Evolutionary conservation across 306 rosid genomes (phyloP).

Genomic region (Oemleria cerasiformis): DNA sequence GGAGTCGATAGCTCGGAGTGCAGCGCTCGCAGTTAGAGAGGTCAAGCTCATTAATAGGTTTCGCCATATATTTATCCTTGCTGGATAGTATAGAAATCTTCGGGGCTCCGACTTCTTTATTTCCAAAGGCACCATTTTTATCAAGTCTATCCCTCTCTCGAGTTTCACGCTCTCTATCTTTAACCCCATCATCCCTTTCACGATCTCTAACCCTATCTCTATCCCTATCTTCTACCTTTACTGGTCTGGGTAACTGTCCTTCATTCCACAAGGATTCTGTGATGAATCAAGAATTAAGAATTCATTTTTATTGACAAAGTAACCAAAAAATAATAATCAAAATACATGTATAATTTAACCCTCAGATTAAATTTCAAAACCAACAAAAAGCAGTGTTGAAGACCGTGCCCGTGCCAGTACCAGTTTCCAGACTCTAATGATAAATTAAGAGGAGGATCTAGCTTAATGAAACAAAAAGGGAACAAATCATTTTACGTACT

Average conservation of each 20-base stretch:
- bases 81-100: conserved; percentile 68
- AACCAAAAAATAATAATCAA: conserved; percentile 4
- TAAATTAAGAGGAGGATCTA: conserved; percentile 21
- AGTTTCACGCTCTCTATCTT: conserved; percentile 74
- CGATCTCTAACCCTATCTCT: conserved; percentile 64
- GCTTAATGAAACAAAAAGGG: conserved; percentile 24
- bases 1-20: conserved; percentile 94
- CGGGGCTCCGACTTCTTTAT: conserved; percentile 68
- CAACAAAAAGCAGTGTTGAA: conserved; percentile 5
- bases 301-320: conserved; percentile 4
- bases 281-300: conserved; percentile 26
- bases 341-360: conserved; percentile 4
- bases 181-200: conserved; percentile 66
- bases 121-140: conserved; percentile 39
- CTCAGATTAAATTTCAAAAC: background rate
- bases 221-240: conserved; percentile 77
- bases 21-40: conserved; percentile 93
- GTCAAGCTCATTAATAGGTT: conserved; percentile 97
- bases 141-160: conserved; percentile 73
- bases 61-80: conserved; percentile 86
- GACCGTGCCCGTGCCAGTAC: background rate
- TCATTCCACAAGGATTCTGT: conserved; percentile 83
- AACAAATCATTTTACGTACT: conserved; percentile 56
- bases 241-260: conserved; percentile 58
- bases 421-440: conserved; percentile 21